A percentile compares a stretch with the other conserved stretches of the same genome.
Conservation (phyloP, 2,329 filamentous ascomycete species). For the Aspergillus cejpii region DNA sequence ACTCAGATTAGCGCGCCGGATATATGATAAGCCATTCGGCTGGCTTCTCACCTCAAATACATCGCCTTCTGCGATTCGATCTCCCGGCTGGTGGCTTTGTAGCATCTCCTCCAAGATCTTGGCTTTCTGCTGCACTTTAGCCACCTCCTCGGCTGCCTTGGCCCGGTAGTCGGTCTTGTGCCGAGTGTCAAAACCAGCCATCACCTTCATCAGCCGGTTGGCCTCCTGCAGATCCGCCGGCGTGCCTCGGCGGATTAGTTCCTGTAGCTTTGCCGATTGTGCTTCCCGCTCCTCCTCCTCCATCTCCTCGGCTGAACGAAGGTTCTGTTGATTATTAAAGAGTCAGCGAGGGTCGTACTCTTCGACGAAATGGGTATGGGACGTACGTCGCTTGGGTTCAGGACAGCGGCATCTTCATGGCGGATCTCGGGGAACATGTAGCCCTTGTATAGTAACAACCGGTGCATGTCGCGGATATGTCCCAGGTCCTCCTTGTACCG, state of each 20-base stretch:
- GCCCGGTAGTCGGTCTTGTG: slow-evolving; percentile 96
- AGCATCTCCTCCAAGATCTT: slow-evolving; percentile 86
- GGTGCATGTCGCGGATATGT: slow-evolving; percentile 96
- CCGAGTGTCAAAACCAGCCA: slow-evolving; percentile 93
- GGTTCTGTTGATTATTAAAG: slow-evolving; percentile 54
- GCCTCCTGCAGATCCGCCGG: slow-evolving; percentile 94
- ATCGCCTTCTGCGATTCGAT: slow-evolving; percentile 65
- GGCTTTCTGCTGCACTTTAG: slow-evolving; percentile 93
- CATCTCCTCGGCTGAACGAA: slow-evolving; percentile 97
- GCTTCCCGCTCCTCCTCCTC: slow-evolving; percentile 92
- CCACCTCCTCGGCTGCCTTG: slow-evolving; percentile 92
- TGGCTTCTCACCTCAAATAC: slow-evolving; percentile 53
- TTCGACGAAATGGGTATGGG: neutral
- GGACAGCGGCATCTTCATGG: slow-evolving; percentile 86
- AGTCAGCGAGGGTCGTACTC: slow-evolving; percentile 14
- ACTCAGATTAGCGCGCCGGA: neutral
- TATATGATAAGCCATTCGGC: neutral
- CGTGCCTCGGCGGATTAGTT: slow-evolving; percentile 84
- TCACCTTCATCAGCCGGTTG: slow-evolving; percentile 96
- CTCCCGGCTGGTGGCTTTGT: slow-evolving; percentile 72
- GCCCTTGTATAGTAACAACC: slow-evolving; percentile 90
- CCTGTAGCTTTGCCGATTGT: slow-evolving; percentile 96
- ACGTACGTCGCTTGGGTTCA: slow-evolving; percentile 93
- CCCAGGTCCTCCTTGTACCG: slow-evolving; percentile 95
- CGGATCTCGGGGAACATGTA: slow-evolving; percentile 92